These are phyloP conservation scores for Fusarium chaquense DNA, from an alignment of 2,329 filamentous ascomycete species.

Conservation along the genomic window DNA sequence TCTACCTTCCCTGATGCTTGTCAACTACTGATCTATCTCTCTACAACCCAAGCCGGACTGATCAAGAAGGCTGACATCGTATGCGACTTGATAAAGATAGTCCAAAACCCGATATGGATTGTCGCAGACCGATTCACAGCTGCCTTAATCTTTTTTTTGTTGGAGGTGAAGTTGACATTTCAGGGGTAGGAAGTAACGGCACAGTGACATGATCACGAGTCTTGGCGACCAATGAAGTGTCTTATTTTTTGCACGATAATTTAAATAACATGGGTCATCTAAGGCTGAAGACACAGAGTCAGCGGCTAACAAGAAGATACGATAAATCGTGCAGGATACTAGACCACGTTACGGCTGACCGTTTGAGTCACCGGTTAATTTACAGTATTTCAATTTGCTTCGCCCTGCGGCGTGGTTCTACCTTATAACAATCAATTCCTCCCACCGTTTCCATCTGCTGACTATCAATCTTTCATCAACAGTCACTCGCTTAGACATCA, in stretches of 20 bases:
- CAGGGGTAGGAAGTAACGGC: slow-evolving; percentile 5
- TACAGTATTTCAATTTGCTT: not conserved
- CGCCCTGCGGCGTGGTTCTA: not conserved
- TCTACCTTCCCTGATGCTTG: too few species aligned
- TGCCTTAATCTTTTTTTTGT: not conserved
- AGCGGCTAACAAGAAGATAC: not conserved
- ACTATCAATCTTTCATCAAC: not conserved
- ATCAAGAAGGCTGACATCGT: not conserved
- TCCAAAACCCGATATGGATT: not conserved
- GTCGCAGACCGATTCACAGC: not conserved
- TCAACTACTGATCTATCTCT: not conserved
- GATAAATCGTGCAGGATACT: not conserved
- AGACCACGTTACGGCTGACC: not conserved
- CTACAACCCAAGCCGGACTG: not conserved
- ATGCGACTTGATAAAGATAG: too few species aligned
- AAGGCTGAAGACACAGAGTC: slow-evolving; percentile 1
- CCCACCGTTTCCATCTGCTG: accelerated
- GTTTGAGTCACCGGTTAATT: not conserved
- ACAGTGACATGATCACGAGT: not conserved
- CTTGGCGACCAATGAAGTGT: not conserved
- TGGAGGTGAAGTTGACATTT: not conserved
- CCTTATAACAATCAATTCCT: slow-evolving; percentile 2
- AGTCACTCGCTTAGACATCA: slow-evolving; percentile 9
- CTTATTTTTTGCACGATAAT: not conserved
- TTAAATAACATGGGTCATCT: not conserved